Percentiles rank a stretch among this genome's conserved stretches.
Conservation (phyloP, 2,329 filamentous ascomycete genomes). For the Tolypocladium pustulatum region DNA sequence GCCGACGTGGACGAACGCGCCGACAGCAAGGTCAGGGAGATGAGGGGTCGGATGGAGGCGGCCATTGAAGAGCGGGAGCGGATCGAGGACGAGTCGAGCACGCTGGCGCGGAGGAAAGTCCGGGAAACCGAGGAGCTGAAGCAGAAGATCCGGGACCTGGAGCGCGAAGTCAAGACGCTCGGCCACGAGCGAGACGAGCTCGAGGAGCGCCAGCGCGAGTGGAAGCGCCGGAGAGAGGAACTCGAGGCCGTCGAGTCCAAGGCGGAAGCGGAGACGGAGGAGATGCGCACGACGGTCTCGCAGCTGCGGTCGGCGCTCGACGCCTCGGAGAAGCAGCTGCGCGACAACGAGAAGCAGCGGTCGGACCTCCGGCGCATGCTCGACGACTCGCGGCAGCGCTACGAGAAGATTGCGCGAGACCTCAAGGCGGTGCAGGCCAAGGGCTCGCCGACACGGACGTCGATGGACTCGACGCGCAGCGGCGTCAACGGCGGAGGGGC, state of each 20-base stretch:
- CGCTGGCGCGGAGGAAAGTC: slow-evolving; percentile 61
- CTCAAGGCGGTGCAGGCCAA: slow-evolving; percentile 36
- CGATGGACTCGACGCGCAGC: slow-evolving; percentile 25
- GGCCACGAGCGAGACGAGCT: slow-evolving; percentile 70
- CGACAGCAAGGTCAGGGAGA: slow-evolving; percentile 74
- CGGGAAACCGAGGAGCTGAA: slow-evolving; percentile 83
- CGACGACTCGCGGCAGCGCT: slow-evolving; percentile 65
- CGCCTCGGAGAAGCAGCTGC: slow-evolving; percentile 73
- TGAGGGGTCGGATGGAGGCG: slow-evolving; percentile 78
- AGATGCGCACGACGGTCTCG: slow-evolving; percentile 66
- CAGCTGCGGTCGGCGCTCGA: slow-evolving; percentile 74
- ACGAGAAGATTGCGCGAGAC: slow-evolving; percentile 71
- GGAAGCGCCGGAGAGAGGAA: slow-evolving; percentile 63
- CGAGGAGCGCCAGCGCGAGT: slow-evolving; percentile 61
- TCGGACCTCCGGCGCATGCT: slow-evolving; percentile 63
- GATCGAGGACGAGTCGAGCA: slow-evolving; percentile 81
- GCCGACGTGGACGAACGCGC: slow-evolving; percentile 77
- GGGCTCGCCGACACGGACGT: slow-evolving; percentile 33
- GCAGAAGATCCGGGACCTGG: slow-evolving; percentile 66
- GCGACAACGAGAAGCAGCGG: slow-evolving; percentile 75
- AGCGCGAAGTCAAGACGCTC: slow-evolving; percentile 62
- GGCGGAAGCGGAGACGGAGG: slow-evolving; percentile 61
- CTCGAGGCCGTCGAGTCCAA: slow-evolving; percentile 61
- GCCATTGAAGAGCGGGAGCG: slow-evolving; percentile 91
- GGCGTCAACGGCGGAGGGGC: slow-evolving; percentile 13